Evolutionary conservation across 2,329 filamentous ascomycete species (phyloP).

Genomic region (Colletotrichum godetiae): DNA sequence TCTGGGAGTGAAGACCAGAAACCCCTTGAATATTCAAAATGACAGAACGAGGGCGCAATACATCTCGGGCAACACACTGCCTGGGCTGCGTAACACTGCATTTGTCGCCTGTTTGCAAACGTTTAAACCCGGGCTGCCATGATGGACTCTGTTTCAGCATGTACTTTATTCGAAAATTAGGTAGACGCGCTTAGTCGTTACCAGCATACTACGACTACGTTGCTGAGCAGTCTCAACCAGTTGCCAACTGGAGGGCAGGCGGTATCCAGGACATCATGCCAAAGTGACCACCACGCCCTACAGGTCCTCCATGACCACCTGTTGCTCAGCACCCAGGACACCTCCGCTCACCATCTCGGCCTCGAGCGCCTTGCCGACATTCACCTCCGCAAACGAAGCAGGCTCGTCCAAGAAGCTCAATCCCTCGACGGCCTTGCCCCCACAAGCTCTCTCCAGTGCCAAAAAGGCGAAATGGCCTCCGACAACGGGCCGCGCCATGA

Average conservation of each 20-base stretch:
- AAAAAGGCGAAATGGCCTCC: conserved; percentile 89
- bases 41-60: not conserved
- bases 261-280: not conserved
- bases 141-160: not conserved
- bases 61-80: not conserved
- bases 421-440: conserved; percentile 71
- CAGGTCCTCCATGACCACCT: conserved; percentile 8
- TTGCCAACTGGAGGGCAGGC: not conserved
- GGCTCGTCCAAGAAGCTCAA: conserved; percentile 61
- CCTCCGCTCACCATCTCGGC: conserved; percentile 39
- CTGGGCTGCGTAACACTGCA: not conserved
- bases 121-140: not conserved
- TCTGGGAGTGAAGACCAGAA: not conserved
- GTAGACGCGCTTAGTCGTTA: not conserved
- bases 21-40: not conserved
- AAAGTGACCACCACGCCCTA: not conserved
- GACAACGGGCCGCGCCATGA: conserved; percentile 86
- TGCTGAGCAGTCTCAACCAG: not conserved
- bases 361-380: conserved; percentile 47
- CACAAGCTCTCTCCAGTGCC: conserved; percentile 83
- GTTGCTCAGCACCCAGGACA: conserved; percentile 20
- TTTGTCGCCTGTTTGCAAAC: not conserved
- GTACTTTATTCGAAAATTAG: not conserved
- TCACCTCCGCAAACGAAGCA: conserved; percentile 42
- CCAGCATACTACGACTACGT: not conserved